These are phyloP conservation scores for Syncephalastrum contaminatum DNA, from an alignment of 371 early-diverging fungal genomes.

Conservation along the genomic window DNA sequence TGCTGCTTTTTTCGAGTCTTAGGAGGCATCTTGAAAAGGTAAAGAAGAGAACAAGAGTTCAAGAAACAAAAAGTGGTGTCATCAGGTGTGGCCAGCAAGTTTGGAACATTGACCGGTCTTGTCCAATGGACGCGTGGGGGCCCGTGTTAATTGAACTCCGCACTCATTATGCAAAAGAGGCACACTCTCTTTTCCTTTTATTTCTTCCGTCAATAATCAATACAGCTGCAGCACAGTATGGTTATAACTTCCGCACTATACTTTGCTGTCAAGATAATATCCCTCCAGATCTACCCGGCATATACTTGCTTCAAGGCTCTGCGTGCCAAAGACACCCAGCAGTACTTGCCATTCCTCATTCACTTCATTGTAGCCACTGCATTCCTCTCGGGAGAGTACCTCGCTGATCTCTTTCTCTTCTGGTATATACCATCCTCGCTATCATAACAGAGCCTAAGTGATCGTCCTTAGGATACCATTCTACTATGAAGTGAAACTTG, in stretches of 20 bases:
- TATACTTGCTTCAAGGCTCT: constrained; percentile 44
- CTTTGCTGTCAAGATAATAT: constrained; percentile 30
- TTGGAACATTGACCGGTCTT: too few species aligned
- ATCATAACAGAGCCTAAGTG: background rate
- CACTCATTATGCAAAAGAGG: background rate
- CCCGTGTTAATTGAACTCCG: background rate
- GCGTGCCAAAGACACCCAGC: constrained; percentile 27
- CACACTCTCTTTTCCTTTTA: constrained; percentile 8
- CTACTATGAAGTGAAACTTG: constrained; percentile 36
- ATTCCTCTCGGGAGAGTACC: constrained; percentile 36
- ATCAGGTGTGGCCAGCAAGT: background rate
- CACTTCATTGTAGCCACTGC: constrained; percentile 43
- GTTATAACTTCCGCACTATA: constrained; percentile 29
- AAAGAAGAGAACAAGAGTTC: background rate
- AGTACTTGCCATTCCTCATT: constrained; percentile 39
- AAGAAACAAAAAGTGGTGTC: background rate
- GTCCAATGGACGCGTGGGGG: background rate
- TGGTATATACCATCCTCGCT: constrained; percentile 26
- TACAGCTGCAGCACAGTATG: constrained; percentile 10
- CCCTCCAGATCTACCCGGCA: constrained; percentile 45
- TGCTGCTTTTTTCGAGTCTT: too few species aligned
- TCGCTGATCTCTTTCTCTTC: constrained; percentile 42
- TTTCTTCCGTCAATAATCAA: constrained; percentile 5
- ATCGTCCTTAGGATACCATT: constrained; percentile 39
- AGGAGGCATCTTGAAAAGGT: background rate